phyloP scores from a whole-genome alignment of 371 early-diverging fungal genomes.

The Chytridium lagenaria region DNA sequence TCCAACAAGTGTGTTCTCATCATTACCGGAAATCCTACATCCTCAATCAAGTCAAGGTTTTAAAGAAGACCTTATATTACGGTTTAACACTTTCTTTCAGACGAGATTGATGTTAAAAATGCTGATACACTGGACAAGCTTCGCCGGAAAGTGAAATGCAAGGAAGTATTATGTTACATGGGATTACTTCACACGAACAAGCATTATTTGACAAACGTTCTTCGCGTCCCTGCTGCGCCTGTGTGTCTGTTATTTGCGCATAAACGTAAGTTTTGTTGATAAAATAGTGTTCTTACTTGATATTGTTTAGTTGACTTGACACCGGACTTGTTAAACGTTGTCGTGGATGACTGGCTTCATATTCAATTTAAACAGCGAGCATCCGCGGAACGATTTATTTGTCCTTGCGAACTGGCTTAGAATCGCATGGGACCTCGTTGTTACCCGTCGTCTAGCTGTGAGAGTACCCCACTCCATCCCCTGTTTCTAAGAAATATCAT shows the following conservation, averaged over 20 bases:
- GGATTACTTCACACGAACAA: slow-evolving; percentile 70
- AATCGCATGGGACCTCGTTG: slow-evolving; percentile 46
- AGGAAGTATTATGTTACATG: slow-evolving; percentile 64
- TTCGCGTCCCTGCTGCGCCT: slow-evolving; percentile 57
- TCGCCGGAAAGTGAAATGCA: slow-evolving; percentile 29
- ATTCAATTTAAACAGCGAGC: slow-evolving; percentile 55
- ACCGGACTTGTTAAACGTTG: slow-evolving; percentile 59
- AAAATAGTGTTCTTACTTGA: slow-evolving; percentile 4
- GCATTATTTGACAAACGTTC: slow-evolving; percentile 68
- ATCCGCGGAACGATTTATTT: slow-evolving; percentile 42
- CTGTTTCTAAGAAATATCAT: neutral
- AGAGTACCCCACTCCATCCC: too few species aligned
- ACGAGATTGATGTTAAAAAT: neutral
- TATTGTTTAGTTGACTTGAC: slow-evolving; percentile 59
- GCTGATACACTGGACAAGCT: slow-evolving; percentile 39
- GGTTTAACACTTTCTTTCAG: too few species aligned
- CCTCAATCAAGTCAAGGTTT: slow-evolving; percentile 30
- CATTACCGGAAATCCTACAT: slow-evolving; percentile 67
- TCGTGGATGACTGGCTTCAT: slow-evolving; percentile 66
- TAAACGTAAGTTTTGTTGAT: slow-evolving; percentile 35
- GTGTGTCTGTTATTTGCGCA: slow-evolving; percentile 41
- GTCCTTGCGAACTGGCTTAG: slow-evolving; percentile 49
- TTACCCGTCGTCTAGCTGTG: slow-evolving; percentile 30
- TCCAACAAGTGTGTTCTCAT: slow-evolving; percentile 66
- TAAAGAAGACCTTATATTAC: too few species aligned